A percentile compares a stretch with the other conserved stretches of the same genome.
Evolutionary conservation across 345 rosid genomes (phyloP).

Genomic region (Populus davidiana): DNA sequence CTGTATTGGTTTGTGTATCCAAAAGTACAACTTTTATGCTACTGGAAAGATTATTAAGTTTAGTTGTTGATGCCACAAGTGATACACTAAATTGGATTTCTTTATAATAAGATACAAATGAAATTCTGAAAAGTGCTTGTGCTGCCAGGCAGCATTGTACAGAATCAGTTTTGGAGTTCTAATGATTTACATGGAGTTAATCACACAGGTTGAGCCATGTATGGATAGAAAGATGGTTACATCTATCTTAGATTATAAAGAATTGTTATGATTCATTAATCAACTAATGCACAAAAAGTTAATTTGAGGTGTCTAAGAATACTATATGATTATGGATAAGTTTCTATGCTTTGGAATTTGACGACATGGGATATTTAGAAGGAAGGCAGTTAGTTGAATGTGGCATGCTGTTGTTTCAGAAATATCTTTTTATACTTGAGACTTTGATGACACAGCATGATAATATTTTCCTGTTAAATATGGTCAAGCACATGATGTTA

Average conservation of each 20-base stretch:
- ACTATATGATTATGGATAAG: neutral
- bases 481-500: neutral
- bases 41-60: neutral
- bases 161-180: too few species aligned
- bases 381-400: neutral
- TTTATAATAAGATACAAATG: neutral
- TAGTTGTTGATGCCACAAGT: neutral
- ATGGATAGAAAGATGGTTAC: neutral
- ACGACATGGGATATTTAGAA: neutral
- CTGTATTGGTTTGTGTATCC: neutral
- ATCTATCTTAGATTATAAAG: neutral
- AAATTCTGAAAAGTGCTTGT: too few species aligned
- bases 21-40: neutral
- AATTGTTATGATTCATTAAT: too few species aligned
- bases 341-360: neutral
- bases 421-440: neutral
- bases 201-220: neutral
- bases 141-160: too few species aligned
- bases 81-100: neutral
- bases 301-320: neutral
- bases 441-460: neutral
- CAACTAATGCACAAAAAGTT: neutral
- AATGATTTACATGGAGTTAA: neutral
- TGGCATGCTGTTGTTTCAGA: neutral
- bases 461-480: neutral